Percentiles rank a stretch among this genome's conserved stretches.
These are phyloP conservation scores for Alternaria infectoria DNA, from an alignment of 2,329 filamentous ascomycete genomes.

Conservation along the genomic window DNA sequence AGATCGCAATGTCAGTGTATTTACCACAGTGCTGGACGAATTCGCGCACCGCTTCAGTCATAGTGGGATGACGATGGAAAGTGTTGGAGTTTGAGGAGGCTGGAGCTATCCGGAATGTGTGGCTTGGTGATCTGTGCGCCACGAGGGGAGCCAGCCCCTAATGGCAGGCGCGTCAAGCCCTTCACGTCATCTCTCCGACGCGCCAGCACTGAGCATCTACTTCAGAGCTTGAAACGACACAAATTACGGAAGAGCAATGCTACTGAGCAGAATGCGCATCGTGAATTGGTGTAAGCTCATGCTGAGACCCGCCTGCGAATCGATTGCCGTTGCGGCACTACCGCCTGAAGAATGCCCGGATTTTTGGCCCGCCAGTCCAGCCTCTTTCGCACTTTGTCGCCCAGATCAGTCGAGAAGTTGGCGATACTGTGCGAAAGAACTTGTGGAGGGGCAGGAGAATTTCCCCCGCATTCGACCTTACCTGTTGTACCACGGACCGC, in stretches of 20 bases:
- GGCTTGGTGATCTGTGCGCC: constrained; percentile 1
- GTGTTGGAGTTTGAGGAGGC: background rate
- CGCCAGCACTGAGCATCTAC: background rate
- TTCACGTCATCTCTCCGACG: background rate
- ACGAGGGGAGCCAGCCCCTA: background rate
- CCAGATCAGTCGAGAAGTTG: background rate
- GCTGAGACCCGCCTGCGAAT: background rate
- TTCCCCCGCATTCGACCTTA: constrained; percentile 4
- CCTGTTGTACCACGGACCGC: constrained; percentile 1
- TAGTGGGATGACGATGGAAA: background rate
- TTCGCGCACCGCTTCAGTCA: background rate
- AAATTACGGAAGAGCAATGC: background rate
- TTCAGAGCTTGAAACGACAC: background rate
- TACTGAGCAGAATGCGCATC: background rate
- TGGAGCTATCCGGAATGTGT: background rate
- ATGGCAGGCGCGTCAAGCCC: background rate
- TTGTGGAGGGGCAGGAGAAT: background rate
- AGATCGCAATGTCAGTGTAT: background rate
- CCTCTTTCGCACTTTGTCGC: background rate
- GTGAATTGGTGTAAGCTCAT: background rate
- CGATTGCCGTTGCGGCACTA: background rate
- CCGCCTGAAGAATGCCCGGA: background rate
- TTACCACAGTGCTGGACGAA: background rate
- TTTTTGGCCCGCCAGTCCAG: background rate
- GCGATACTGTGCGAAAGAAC: background rate